These are phyloP conservation scores for Amanita thiersii DNA, from an alignment of 768 basidiomycete species.

Conservation along the genomic window DNA sequence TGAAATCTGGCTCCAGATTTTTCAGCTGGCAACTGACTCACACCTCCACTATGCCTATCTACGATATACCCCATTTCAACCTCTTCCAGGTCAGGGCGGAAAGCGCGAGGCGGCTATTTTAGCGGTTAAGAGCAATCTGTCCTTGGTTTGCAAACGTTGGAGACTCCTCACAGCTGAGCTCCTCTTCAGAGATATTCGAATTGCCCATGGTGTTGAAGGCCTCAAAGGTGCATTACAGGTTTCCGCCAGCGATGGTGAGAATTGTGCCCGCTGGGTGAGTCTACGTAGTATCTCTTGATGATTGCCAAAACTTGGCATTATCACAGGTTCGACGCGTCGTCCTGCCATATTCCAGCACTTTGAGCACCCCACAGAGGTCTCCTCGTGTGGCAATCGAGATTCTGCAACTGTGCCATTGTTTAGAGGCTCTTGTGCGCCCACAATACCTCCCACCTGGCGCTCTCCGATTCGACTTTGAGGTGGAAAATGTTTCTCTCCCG, in stretches of 20 bases:
- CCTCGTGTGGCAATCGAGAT: conserved; percentile 34
- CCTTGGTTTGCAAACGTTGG: conserved; percentile 54
- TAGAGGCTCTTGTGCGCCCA: conserved; percentile 51
- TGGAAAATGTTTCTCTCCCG: conserved; percentile 33
- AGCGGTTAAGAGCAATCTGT: conserved; percentile 30
- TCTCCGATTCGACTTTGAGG: conserved; percentile 46
- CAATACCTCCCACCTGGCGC: conserved; percentile 18
- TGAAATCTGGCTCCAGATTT: conserved; percentile 48
- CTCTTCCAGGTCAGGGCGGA: conserved; percentile 18
- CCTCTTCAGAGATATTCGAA: conserved; percentile 46
- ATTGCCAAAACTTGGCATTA: conserved; percentile 7
- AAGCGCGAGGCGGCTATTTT: conserved; percentile 18
- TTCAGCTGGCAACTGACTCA: conserved; percentile 33
- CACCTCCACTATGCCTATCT: conserved; percentile 16
- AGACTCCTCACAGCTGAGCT: conserved; percentile 32
- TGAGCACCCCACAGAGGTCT: conserved; percentile 22
- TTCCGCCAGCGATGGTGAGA: conserved; percentile 17
- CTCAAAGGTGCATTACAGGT: conserved; percentile 20
- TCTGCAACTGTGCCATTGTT: conserved; percentile 35
- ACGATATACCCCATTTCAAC: conserved; percentile 41
- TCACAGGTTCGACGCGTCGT: conserved; percentile 45
- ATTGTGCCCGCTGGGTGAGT: conserved; percentile 24
- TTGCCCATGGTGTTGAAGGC: conserved; percentile 22
- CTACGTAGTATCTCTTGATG: conserved; percentile 3
- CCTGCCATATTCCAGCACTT: conserved; percentile 50